Conservation (phyloP, 805 yeast species). For the Metschnikowia proteae region DNA sequence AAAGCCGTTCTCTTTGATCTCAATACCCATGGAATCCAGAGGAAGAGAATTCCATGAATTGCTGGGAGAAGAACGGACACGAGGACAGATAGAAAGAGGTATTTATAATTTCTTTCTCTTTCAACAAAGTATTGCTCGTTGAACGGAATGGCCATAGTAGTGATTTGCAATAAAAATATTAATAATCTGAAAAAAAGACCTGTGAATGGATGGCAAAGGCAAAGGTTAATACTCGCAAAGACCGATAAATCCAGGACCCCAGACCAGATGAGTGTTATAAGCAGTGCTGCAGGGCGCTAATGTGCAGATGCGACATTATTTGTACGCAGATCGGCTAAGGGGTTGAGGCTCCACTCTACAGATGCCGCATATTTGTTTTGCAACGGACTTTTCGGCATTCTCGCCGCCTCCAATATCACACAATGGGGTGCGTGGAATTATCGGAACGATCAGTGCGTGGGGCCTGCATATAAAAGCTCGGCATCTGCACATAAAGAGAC, state of each 20-base stretch:
- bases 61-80: constrained; percentile 24
- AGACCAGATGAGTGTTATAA: neutral
- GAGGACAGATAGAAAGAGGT: constrained; percentile 34
- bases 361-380: neutral
- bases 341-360: neutral
- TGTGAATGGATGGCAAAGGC: neutral
- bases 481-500: neutral
- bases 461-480: neutral
- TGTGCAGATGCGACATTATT: neutral
- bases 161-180: neutral
- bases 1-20: constrained; percentile 22
- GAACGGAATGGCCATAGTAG: constrained; percentile 29
- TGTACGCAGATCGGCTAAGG: neutral
- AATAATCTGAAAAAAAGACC: neutral
- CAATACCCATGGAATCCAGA: constrained; percentile 38
- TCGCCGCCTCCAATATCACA: neutral
- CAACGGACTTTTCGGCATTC: constrained; percentile 2
- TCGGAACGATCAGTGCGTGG: constrained; percentile 2
- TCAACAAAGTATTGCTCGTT: constrained; percentile 39
- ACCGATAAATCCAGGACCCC: constrained; percentile 1
- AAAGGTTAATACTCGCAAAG: neutral
- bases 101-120: constrained; percentile 30
- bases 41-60: constrained; percentile 39
- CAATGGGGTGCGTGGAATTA: neutral
- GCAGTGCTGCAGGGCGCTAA: neutral